Evolutionary conservation across 2,329 filamentous ascomycete genomes (phyloP).

Genomic region (Purpureocillium takamizusanense): DNA sequence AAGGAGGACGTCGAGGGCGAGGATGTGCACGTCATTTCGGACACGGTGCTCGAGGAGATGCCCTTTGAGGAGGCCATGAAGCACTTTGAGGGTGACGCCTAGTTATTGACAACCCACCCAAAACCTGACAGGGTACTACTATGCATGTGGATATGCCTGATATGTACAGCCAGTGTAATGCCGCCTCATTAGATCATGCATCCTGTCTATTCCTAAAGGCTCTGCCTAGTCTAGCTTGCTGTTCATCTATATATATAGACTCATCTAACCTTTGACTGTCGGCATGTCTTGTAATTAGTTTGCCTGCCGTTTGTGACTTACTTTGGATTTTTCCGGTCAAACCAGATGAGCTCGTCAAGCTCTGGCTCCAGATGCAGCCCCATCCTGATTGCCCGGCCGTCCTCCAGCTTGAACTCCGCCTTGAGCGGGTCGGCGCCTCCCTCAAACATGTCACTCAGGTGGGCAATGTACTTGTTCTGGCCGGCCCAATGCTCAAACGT

Average conservation of each 20-base stretch:
- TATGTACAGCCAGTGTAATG: too few relatives aligned
- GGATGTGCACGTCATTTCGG: slow-evolving; percentile 6
- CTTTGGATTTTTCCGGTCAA: not conserved
- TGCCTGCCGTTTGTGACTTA: not conserved
- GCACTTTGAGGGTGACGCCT: not conserved
- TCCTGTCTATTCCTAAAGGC: too few relatives aligned
- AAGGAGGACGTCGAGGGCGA: slow-evolving; percentile 4
- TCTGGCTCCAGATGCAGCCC: slow-evolving; percentile 2
- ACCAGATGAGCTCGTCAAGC: slow-evolving; percentile 5
- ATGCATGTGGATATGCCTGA: too few relatives aligned
- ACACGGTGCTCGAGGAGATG: slow-evolving; percentile 8
- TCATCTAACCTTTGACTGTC: too few relatives aligned
- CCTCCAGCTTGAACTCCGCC: slow-evolving; percentile 4
- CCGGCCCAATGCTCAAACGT: slow-evolving; percentile 10
- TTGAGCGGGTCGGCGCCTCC: not conserved
- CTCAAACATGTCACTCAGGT: slow-evolving; percentile 1
- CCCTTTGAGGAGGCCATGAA: slow-evolving; percentile 1
- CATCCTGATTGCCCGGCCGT: slow-evolving; percentile 1
- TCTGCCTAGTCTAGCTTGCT: too few relatives aligned
- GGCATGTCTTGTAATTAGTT: too few relatives aligned
- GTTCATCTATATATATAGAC: too few relatives aligned
- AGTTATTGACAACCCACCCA: too few relatives aligned
- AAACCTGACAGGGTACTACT: too few relatives aligned
- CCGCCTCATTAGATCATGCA: too few relatives aligned
- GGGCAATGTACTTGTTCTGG: slow-evolving; percentile 8